Base-by-base conservation (phyloP, 2,329 filamentous ascomycete genomes). In the Periglandula ipomoeae region DNA sequence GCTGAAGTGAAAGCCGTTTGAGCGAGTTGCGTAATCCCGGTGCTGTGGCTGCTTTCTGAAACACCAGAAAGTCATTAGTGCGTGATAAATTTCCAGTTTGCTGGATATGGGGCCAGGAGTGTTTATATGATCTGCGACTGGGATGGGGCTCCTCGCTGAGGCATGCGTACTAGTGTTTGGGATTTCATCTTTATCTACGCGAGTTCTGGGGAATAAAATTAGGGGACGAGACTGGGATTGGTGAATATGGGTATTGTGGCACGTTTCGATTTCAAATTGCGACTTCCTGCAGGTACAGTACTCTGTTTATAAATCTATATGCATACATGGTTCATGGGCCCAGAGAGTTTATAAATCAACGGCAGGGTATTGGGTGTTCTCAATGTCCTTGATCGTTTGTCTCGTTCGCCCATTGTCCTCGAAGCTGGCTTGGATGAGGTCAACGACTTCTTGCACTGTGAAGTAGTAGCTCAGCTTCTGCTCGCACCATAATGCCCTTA, bases 401-500 rank as follows among this genome's bases (percentile, higher is more conserved):
- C 74, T 74, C 20, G 78, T 78, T 53, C 78, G 68, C 8, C 71
- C 60, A 60, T 83, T 84, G 56, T 79, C 75, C 63, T 82, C 81
- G 56, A 85, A 85, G 60, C 80, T 84, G 19, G 80, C 70, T 45
- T 74, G 70, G 41, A 84, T 76, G 56, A 85, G 60, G 52, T 85
- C 80, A 30, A 83, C 64, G 13, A 84, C 78, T 65, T 84, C 81
- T 4, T 74, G 73, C 7, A 68, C 71, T 0, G 75, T 71, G 56
- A 84, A 84, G 61, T 83, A 81, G 34, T 83, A 60, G 53, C 79
- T 82, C 38, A 85, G 66, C 61, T 84, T 80, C 62, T 79, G 81
- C 53, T 85, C 80, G 57, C 76, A 72, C 81, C 81, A 85, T 34
- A 85, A 62, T 53, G 71, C 83, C 50, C 70, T 72, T 49, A 85